Percentiles rank a stretch among this genome's conserved stretches.
These are phyloP conservation scores for Clonostachys sp. DNA, from an alignment of 2,329 filamentous ascomycete species.

Conservation along the genomic window DNA sequence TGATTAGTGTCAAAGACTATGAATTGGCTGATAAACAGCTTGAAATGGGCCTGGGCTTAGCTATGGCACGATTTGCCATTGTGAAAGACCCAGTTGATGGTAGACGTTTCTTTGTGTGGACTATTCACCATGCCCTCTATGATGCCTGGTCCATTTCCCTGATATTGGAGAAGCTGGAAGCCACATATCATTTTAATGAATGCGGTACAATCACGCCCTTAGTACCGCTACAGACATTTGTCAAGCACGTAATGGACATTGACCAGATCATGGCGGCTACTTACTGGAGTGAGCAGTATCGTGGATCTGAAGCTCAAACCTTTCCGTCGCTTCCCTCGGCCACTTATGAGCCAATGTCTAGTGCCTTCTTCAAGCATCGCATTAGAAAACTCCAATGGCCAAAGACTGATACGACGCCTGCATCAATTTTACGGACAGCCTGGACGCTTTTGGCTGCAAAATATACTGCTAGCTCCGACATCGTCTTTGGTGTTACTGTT, in stretches of 20 bases:
- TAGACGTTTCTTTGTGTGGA: conserved; percentile 9
- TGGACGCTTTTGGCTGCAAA: background rate
- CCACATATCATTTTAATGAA: background rate
- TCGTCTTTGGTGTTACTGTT: conserved; percentile 4
- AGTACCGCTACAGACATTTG: conserved; percentile 30
- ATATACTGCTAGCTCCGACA: background rate
- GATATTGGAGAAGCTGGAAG: background rate
- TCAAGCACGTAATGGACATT: conserved; percentile 18
- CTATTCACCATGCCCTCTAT: conserved; percentile 11
- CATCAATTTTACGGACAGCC: background rate
- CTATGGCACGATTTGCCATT: conserved; percentile 9
- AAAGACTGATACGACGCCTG: background rate
- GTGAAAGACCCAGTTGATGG: background rate
- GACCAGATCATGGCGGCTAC: background rate
- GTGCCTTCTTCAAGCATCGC: background rate
- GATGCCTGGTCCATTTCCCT: conserved; percentile 8
- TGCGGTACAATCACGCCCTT: background rate
- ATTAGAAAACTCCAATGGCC: background rate
- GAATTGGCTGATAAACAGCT: conserved; percentile 21
- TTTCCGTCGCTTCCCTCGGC: background rate
- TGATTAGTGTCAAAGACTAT: conserved; percentile 18
- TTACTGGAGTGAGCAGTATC: background rate
- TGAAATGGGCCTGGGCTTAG: conserved; percentile 11
- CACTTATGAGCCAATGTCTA: conserved; percentile 3
- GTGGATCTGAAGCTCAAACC: background rate